Evolutionary conservation across 495 filamentous ascomycete species (phyloP).

Genomic region (Penicillium waksmanii): DNA sequence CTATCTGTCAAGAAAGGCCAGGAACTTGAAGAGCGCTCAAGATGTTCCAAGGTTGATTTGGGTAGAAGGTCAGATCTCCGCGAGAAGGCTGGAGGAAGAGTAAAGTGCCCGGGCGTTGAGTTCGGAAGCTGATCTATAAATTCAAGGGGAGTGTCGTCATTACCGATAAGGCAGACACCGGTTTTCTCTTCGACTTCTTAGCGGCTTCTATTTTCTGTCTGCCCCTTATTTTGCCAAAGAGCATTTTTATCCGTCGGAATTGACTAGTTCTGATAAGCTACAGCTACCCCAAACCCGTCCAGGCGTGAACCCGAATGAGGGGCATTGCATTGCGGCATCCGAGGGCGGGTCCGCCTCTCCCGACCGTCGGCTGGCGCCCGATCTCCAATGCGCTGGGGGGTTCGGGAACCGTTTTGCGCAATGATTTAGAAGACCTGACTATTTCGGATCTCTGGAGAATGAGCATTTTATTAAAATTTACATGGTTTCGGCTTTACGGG

Average conservation of each 20-base stretch:
- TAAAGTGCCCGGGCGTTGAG: neutral
- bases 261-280: slow-evolving; percentile 1
- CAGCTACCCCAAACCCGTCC: neutral
- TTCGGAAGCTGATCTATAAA: slow-evolving; percentile 11
- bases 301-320: slow-evolving; percentile 16
- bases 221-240: neutral
- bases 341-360: slow-evolving; percentile 27
- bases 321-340: slow-evolving; percentile 24
- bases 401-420: neutral
- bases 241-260: slow-evolving; percentile 15
- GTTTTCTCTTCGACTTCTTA: neutral
- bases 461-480: neutral
- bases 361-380: slow-evolving; percentile 38
- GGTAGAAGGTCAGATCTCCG: no score
- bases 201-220: slow-evolving; percentile 1
- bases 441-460: neutral
- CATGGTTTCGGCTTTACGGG: neutral
- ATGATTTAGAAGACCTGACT: neutral
- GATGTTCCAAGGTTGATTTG: no score
- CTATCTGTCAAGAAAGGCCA: neutral
- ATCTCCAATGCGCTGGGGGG: slow-evolving; percentile 6
- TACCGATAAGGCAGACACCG: slow-evolving; percentile 7
- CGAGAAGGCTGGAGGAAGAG: neutral
- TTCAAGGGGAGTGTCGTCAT: slow-evolving; percentile 21
- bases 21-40: neutral